Evolutionary conservation across 2,329 filamentous ascomycete genomes (phyloP).

Genomic region (Botryosphaeria dothidea): DNA sequence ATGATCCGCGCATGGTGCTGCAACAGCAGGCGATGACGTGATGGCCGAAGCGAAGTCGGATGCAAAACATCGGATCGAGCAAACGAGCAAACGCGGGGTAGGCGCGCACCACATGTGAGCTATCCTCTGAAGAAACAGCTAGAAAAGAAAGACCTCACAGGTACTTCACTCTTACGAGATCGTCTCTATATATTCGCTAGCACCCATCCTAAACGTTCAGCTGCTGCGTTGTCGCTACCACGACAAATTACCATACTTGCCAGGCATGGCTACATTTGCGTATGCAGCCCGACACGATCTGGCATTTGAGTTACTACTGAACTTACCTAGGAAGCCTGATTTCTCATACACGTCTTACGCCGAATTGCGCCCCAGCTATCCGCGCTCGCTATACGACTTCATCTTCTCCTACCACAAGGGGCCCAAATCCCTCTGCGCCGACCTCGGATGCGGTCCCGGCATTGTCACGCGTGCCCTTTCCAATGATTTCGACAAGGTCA

Average conservation of each 20-base stretch:
- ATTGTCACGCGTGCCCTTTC: slow-evolving; percentile 57
- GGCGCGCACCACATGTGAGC: background rate
- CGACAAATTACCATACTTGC: background rate
- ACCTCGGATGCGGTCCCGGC: slow-evolving; percentile 67
- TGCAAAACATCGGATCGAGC: background rate
- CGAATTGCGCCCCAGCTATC: slow-evolving; percentile 61
- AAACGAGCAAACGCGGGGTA: slow-evolving; percentile 4
- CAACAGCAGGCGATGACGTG: background rate
- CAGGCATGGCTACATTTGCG: slow-evolving; percentile 25
- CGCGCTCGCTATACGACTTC: slow-evolving; percentile 54
- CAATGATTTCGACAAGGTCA: slow-evolving; percentile 52
- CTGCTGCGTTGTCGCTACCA: background rate
- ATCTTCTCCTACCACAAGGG: slow-evolving; percentile 57
- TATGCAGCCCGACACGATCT: background rate
- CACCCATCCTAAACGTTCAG: background rate
- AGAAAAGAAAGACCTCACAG: background rate
- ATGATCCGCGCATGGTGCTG: background rate
- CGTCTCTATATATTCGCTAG: background rate
- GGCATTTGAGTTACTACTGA: slow-evolving; percentile 41
- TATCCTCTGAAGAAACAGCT: background rate
- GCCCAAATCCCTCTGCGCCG: slow-evolving; percentile 45
- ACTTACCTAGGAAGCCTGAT: slow-evolving; percentile 50
- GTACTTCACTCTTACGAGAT: background rate
- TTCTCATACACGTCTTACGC: slow-evolving; percentile 62
- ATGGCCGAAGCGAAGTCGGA: background rate